A percentile compares a stretch with the other conserved stretches of the same genome.
phyloP scores from a whole-genome alignment of 106 monocot species.

The Dendrobium officinale region DNA sequence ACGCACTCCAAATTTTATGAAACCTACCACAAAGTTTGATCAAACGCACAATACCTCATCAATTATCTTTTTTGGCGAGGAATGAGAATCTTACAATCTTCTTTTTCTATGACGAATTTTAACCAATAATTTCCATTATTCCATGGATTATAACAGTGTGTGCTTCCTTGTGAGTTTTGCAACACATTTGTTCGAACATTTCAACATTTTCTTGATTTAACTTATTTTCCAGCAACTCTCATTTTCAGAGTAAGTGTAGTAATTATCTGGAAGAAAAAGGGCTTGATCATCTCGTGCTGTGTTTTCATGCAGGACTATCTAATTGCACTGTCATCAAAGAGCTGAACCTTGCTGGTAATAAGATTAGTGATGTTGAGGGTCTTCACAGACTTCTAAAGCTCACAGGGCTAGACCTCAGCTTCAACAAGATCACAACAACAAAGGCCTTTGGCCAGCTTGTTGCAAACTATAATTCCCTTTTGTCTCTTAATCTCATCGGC shows the following conservation, averaged over 20 bases:
- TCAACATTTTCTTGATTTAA: no score
- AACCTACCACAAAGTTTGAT: not conserved
- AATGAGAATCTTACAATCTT: no score
- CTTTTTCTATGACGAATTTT: no score
- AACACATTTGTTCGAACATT: no score
- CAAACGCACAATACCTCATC: no score
- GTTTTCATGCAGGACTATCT: not conserved
- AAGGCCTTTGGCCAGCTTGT: slow-evolving; percentile 69
- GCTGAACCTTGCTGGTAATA: slow-evolving; percentile 72
- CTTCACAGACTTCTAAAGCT: slow-evolving; percentile 78
- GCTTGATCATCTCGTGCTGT: not conserved
- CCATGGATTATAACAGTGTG: no score
- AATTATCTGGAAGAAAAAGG: not conserved
- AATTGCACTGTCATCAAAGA: slow-evolving; percentile 34
- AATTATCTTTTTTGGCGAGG: no score
- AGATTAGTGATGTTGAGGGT: slow-evolving; percentile 80
- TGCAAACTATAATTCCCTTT: slow-evolving; percentile 61
- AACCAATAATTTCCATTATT: no score
- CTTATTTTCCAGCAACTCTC: no score
- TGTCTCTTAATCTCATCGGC: slow-evolving; percentile 54
- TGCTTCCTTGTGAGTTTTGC: no score
- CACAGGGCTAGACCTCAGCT: slow-evolving; percentile 43
- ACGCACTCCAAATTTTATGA: not conserved
- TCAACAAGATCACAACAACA: slow-evolving; percentile 59
- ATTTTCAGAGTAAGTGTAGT: no score